Conservation (phyloP, 2,329 filamentous ascomycete species). For the Cercospora nicotianae region DNA sequence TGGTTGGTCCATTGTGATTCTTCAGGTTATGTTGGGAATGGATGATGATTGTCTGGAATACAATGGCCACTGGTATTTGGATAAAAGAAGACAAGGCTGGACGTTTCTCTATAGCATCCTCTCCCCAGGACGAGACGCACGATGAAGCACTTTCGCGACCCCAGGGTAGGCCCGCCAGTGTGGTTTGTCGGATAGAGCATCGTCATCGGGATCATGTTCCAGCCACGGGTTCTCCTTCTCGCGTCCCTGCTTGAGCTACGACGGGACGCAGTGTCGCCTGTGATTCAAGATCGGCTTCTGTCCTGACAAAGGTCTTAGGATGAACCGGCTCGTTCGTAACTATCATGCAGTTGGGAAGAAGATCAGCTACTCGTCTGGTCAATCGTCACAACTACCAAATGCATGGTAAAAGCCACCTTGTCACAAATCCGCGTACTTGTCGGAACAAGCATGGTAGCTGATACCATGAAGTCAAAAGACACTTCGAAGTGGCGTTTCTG, state of each 20-base stretch:
- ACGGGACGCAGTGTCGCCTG: not conserved
- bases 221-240: not conserved
- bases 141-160: not conserved
- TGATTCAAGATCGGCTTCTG: not conserved
- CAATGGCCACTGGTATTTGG: not conserved
- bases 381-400: not conserved
- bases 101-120: not conserved
- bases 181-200: not conserved
- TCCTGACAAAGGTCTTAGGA: not conserved
- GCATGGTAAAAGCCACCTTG: not conserved
- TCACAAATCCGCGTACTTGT: not conserved
- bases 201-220: not conserved
- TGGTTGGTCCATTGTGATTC: not conserved
- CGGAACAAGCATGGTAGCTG: not conserved
- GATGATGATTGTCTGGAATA: no score
- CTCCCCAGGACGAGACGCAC: not conserved
- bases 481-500: not conserved
- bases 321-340: not conserved
- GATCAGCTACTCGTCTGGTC: not conserved
- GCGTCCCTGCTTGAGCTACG: not conserved
- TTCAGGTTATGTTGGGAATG: no score
- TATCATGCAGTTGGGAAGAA: not conserved
- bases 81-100: not conserved
- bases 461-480: not conserved
- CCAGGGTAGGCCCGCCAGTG: not conserved